A percentile compares a stretch with the other conserved stretches of the same genome.
These are phyloP conservation scores for Sporothrix sp. DNA, from an alignment of 2,329 filamentous ascomycete species.

Conservation along the genomic window DNA sequence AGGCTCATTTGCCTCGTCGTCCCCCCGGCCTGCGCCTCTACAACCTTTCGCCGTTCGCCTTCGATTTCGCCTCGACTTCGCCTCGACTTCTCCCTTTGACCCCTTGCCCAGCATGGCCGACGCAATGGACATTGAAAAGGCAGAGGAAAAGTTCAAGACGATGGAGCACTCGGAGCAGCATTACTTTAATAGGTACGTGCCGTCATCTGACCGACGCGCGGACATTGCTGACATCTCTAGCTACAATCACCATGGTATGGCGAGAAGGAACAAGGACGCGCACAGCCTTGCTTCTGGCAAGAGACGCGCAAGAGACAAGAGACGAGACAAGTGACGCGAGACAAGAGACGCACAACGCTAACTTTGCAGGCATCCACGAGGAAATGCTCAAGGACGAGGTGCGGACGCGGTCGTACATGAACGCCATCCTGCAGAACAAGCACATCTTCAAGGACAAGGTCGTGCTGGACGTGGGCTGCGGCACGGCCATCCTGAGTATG, in stretches of 20 bases:
- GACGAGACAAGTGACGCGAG: neutral
- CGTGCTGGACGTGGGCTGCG: conserved; percentile 94
- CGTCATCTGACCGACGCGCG: too few species aligned
- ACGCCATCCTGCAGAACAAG: conserved; percentile 93
- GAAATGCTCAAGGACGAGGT: conserved; percentile 99
- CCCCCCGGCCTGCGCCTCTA: too few species aligned
- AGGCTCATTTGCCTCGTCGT: neutral
- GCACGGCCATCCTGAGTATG: conserved; percentile 98
- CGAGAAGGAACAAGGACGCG: conserved; percentile 14
- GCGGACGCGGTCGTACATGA: conserved; percentile 91
- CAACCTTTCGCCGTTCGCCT: too few species aligned
- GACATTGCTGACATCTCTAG: conserved; percentile 40
- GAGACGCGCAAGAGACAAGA: neutral
- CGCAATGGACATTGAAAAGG: conserved; percentile 49
- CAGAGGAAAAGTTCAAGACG: conserved; percentile 54
- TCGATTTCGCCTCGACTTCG: neutral
- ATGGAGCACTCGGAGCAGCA: conserved; percentile 96
- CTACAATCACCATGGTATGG: conserved; percentile 93
- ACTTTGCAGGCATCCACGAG: conserved; percentile 76
- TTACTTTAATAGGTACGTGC: conserved; percentile 90
- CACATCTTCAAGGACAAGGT: conserved; percentile 87
- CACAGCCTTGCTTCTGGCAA: neutral
- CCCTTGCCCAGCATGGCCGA: conserved; percentile 19
- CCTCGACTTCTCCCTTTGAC: neutral
- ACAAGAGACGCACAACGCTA: too few species aligned